Evolutionary conservation across 2,329 filamentous ascomycete species (phyloP), one percentile per base, ranked within the genome.

Genomic region (Pseudogymnoascus sp.): DNA sequence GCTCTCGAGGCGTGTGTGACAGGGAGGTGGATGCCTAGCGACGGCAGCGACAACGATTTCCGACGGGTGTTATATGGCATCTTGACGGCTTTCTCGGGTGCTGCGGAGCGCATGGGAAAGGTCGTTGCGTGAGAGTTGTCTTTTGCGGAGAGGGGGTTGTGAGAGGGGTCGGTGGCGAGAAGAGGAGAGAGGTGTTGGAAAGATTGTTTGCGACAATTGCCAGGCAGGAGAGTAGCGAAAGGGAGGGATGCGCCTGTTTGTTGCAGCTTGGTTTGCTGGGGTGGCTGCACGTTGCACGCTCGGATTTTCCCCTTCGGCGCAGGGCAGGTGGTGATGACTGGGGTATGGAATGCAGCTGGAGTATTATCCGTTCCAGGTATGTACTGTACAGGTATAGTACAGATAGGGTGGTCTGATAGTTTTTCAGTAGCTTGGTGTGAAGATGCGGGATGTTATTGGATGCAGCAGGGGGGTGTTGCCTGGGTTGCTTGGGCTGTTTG

Each of bases 21-120:
- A 68, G 90, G 87, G 68, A 97, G 82, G 72, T 95, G 90, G 71
- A 97, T 96, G 75, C 95, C 95, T 72, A 97, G 84, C 69, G 92
- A 96, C 65, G 91, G 90, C 73, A 97, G 82, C 67, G 93, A 97
- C 69, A 99, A 81, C 73, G 92, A 96, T 81, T 97, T 97, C 77
- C 93, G 88, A 78, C 93, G 90, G 70, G 93, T 97, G 78, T 97
- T 96, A 82, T 97, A 97, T 74, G 89, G 89, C 91, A 96, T 96
- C n/a, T 26, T 68, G 37, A 64, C 38, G 38, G 65, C 11, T 64
- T 65, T 65, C 31, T 24, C 33, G 33, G 33, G 59, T 38, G 59
- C 37, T 61, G 19, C 2, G 59, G 33, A 40, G 37, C 33, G 59
- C 59, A 38, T 61, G 59, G 33, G 59, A 61, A 40, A 38, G 35